phyloP scores from a whole-genome alignment of 306 rosid genomes.

The Trifolium repens region DNA sequence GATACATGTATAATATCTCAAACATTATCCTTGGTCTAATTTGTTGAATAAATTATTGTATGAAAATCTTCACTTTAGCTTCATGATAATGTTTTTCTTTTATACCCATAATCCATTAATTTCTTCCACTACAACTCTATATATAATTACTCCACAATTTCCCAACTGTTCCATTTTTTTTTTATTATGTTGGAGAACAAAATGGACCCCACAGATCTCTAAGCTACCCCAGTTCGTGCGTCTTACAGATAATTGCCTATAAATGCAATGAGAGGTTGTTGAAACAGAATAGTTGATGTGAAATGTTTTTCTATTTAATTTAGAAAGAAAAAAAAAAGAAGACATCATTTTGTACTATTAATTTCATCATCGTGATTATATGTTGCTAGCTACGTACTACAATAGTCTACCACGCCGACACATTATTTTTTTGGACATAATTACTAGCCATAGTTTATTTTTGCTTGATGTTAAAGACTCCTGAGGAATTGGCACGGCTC shows the following conservation, averaged over 20 bases:
- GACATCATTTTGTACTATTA: neutral
- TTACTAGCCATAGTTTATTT: neutral
- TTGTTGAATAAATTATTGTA: neutral
- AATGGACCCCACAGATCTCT: slow-evolving; percentile 32
- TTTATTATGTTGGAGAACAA: slow-evolving; percentile 2
- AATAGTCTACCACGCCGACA: slow-evolving; percentile 40
- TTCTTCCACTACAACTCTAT: slow-evolving; percentile 22
- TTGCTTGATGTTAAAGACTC: slow-evolving; percentile 40
- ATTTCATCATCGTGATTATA: neutral
- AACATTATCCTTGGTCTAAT: slow-evolving; percentile 9
- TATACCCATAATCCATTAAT: neutral
- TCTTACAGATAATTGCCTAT: slow-evolving; percentile 21
- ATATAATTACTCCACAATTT: slow-evolving; percentile 18
- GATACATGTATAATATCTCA: slow-evolving; percentile 38
- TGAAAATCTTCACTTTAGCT: slow-evolving; percentile 14
- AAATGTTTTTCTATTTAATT: slow-evolving; percentile 10
- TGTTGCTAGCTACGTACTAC: slow-evolving; percentile 6
- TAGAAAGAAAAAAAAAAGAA: neutral
- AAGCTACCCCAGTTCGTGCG: slow-evolving; percentile 38
- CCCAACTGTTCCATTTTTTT: slow-evolving; percentile 27
- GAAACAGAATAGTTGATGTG: slow-evolving; percentile 31
- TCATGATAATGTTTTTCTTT: slow-evolving; percentile 37
- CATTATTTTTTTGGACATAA: neutral
- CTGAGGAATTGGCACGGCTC: neutral
- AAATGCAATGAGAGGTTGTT: slow-evolving; percentile 22